phyloP scores from a whole-genome alignment of 129 eudicot genomes.

The Scalesia atractyloides region DNA sequence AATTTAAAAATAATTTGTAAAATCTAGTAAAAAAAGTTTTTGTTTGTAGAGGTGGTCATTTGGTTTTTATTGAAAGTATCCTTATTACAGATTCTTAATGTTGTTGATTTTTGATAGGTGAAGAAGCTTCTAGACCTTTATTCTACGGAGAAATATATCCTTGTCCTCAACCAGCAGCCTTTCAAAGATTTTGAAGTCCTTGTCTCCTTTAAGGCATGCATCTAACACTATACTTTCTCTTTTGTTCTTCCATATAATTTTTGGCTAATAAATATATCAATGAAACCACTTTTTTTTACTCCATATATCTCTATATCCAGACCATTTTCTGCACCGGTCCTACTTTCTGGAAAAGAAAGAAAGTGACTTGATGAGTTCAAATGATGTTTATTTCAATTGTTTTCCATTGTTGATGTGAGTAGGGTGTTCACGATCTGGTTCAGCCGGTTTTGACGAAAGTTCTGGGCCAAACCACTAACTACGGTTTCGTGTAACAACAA shows the following conservation, averaged over 20 bases:
- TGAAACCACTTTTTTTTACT: not conserved
- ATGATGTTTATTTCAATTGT: not conserved
- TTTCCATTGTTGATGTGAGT: not conserved
- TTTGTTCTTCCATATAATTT: not conserved
- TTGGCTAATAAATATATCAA: not conserved
- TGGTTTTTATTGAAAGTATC: not conserved
- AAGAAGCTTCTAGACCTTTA: conserved; percentile 60
- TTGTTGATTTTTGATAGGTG: conserved; percentile 41
- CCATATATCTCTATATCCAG: not conserved
- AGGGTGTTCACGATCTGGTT: too few species aligned
- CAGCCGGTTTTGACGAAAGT: too few species aligned
- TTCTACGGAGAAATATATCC: conserved; percentile 71
- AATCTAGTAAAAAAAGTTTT: not conserved
- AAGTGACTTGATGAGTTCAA: not conserved
- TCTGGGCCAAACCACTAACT: too few species aligned
- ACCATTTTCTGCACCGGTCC: conserved; percentile 18
- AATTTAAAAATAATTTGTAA: too few species aligned
- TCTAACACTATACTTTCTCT: not conserved
- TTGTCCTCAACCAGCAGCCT: conserved; percentile 58
- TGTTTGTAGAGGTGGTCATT: not conserved
- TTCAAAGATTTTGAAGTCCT: conserved; percentile 57
- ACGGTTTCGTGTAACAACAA: too few species aligned
- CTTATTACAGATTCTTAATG: conserved; percentile 3
- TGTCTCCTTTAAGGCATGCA: conserved; percentile 79
- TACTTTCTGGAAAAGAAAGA: conserved; percentile 9